These are phyloP conservation scores for Ustilago sp. DNA, from an alignment of 1,284 basidiomycete species.

Conservation along the genomic window DNA sequence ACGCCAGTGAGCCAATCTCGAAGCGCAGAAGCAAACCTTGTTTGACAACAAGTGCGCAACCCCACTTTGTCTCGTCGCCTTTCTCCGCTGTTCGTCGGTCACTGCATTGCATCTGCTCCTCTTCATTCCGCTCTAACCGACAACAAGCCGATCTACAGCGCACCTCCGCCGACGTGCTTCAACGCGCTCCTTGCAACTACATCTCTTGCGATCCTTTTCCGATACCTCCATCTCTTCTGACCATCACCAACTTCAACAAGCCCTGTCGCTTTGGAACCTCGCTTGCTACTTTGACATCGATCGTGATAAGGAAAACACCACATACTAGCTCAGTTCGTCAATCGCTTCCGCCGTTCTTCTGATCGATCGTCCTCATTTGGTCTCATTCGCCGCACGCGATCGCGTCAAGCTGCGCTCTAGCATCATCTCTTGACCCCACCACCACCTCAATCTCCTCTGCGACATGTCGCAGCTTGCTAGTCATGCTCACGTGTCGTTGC, in stretches of 20 bases:
- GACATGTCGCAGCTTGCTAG: conserved; percentile 40
- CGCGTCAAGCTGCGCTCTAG: not conserved
- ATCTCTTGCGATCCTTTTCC: not conserved
- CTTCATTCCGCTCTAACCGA: not conserved
- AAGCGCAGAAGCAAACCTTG: conserved; percentile 6
- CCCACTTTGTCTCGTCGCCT: not conserved
- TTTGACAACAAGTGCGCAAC: not conserved
- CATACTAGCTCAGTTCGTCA: not conserved
- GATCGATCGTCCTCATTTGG: not conserved
- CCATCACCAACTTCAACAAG: not conserved
- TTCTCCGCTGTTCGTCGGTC: not conserved
- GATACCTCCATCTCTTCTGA: not conserved
- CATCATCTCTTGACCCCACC: not conserved
- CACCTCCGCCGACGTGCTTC: conserved; percentile 1
- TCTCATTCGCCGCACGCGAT: not conserved
- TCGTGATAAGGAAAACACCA: not conserved
- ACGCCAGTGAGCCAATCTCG: conserved; percentile 1
- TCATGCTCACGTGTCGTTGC: conserved; percentile 57
- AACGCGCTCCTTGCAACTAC: not conserved
- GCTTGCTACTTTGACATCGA: not conserved
- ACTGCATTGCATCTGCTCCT: not conserved
- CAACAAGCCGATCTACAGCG: not conserved
- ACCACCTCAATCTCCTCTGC: conserved; percentile 4
- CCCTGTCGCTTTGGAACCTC: not conserved
- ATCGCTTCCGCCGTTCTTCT: not conserved